Evolutionary conservation across 2,329 filamentous ascomycete species (phyloP), one percentile per base, ranked within the genome.

Genomic region (Cryphonectria naterciae): DNA sequence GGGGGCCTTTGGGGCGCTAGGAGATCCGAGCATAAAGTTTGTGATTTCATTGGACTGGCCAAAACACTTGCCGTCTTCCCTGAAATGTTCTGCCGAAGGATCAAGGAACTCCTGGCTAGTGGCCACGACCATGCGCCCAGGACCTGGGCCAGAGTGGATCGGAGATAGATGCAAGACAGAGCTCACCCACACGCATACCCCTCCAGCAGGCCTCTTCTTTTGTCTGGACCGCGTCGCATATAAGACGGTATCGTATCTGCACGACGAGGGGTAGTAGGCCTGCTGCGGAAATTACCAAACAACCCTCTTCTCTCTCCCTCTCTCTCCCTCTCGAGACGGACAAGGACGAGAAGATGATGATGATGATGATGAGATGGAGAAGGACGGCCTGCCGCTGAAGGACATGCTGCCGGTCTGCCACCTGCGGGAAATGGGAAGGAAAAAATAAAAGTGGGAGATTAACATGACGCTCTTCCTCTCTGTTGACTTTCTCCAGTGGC

Each of bases 91-190:
- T 73, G 69, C 71, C 66, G 69, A 73, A 68, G 69, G 69, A 71
- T 71, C 71, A 73, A 65, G 71, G 71, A 72, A 70, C 65, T 70
- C 71, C 71, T 72, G 69, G 71, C 71, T 70, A 72, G 66, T 70
- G 66, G 56, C 56, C 62, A 60, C 68, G 49, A 65, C 69, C 71
- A 49, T 72, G 62, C 68, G 66, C 68, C 46, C 64, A 70, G 68
- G 65, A 54, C 65, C 52, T 67, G 63, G 63, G 63, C 70, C 39
- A 70, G 39, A 65, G 68, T 70, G 68, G 70, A 67, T 62, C 68
- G 54, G 65, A 49, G 54, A 72, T 49, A 65, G 66, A 68, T 68
- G 68, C 68, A 68, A 71, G 69, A 67, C 71, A 69, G 66, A 67
- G 43, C 41, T 62, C 61, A 56, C 46, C 32, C 69, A 65, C 65